A percentile compares a stretch with the other conserved stretches of the same genome.
Conservation (phyloP, 2,329 filamentous ascomycete genomes). For the Trichoderma sp. region DNA sequence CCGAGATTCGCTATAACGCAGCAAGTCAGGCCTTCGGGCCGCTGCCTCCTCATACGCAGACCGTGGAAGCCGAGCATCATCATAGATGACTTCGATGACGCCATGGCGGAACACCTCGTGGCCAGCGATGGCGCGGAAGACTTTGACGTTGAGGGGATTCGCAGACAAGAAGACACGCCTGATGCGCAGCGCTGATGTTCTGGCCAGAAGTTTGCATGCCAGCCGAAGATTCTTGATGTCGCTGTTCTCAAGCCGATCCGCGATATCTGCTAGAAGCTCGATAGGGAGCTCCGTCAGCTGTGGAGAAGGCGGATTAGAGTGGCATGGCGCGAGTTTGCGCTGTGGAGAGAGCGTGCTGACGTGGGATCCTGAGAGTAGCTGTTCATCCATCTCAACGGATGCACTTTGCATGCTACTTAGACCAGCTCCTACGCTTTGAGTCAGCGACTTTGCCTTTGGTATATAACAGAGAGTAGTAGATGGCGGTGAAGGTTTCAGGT, state of each 20-base stretch:
- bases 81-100: conserved; percentile 2
- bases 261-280: neutral
- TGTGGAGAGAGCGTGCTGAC: neutral
- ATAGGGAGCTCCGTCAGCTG: neutral
- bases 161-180: conserved; percentile 32
- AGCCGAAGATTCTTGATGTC: conserved; percentile 13
- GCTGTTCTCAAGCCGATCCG: neutral
- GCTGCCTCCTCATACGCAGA: neutral
- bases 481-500: neutral
- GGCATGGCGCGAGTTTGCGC: neutral
- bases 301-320: neutral
- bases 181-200: conserved; percentile 11
- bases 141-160: conserved; percentile 29
- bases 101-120: neutral
- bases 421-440: neutral
- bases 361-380: neutral
- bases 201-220: neutral
- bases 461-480: neutral
- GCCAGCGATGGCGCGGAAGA: conserved; percentile 8
- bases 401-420: neutral
- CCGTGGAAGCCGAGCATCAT: conserved; percentile 4
- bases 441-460: neutral
- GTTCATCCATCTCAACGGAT: neutral
- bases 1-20: neutral
- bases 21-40: neutral